Percentiles rank a stretch among this genome's conserved stretches.
phyloP scores from a whole-genome alignment of 129 eudicot genomes.

The Mikania micrantha region DNA sequence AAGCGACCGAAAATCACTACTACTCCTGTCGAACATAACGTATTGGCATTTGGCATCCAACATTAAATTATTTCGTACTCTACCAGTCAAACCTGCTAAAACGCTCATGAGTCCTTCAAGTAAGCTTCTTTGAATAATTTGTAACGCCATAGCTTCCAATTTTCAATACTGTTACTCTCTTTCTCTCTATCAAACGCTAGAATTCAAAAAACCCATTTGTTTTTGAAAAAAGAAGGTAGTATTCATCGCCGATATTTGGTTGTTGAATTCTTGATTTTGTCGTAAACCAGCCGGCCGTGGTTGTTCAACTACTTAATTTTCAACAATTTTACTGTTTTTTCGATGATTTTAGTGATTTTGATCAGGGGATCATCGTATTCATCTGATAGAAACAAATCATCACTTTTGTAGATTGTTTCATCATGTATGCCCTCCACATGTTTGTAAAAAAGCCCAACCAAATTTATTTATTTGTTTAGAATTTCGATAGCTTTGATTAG shows the following conservation, averaged over 20 bases:
- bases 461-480: not conserved
- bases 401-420: not conserved
- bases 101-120: constrained; percentile 30
- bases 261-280: constrained; percentile 19
- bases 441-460: not conserved
- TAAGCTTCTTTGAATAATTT: constrained; percentile 8
- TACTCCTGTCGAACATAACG: not conserved
- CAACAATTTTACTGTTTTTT: constrained; percentile 12
- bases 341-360: not conserved
- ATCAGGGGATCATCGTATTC: not conserved
- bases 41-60: not conserved
- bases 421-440: constrained; percentile 17
- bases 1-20: too few species aligned
- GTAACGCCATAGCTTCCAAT: constrained; percentile 19
- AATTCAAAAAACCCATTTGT: constrained; percentile 7
- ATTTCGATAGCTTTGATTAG: not conserved
- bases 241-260: constrained; percentile 22
- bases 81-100: constrained; percentile 35
- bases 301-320: constrained; percentile 22
- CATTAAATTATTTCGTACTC: constrained; percentile 18
- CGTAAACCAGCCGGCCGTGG: constrained; percentile 29
- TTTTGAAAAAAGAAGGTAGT: constrained; percentile 2
- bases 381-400: not conserved
- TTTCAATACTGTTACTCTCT: constrained; percentile 6
- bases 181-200: not conserved